Evolutionary conservation across 345 rosid species (phyloP).

Genomic region (Syzygium aqueum): DNA sequence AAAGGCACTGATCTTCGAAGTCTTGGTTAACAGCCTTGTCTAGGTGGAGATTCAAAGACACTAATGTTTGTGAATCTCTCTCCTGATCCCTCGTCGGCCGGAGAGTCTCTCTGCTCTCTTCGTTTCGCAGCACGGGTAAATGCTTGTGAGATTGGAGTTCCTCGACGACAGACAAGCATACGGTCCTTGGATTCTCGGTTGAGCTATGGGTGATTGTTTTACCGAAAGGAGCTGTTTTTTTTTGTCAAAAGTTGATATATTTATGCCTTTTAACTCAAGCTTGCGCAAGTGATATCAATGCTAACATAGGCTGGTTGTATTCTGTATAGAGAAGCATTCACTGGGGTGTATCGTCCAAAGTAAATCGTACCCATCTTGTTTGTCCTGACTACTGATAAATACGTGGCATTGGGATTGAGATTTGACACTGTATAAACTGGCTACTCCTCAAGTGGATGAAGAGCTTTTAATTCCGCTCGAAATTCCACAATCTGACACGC

Average conservation of each 20-base stretch:
- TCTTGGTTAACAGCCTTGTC: constrained; percentile 62
- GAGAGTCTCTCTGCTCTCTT: constrained; percentile 92
- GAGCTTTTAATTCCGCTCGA: background rate
- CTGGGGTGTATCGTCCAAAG: background rate
- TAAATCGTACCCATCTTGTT: background rate
- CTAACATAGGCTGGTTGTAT: constrained; percentile 38
- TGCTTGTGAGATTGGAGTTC: constrained; percentile 97
- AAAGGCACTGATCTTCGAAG: background rate
- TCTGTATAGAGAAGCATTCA: constrained; percentile 5
- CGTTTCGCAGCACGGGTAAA: constrained; percentile 96
- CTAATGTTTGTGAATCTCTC: constrained; percentile 92
- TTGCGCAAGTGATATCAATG: constrained; percentile 9
- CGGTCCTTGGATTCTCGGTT: constrained; percentile 53
- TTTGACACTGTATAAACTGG: background rate
- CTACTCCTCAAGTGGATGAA: background rate
- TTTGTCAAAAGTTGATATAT: background rate
- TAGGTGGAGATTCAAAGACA: constrained; percentile 94
- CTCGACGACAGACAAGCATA: constrained; percentile 59
- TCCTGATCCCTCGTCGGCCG: constrained; percentile 68
- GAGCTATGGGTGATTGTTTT: constrained; percentile 48
- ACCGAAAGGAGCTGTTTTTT: background rate
- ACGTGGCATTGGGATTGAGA: background rate
- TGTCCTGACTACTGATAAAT: background rate
- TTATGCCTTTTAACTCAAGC: background rate
- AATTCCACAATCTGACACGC: background rate